Conservation (phyloP, 305 asterid genomes). For the Rubia tinctorum region DNA sequence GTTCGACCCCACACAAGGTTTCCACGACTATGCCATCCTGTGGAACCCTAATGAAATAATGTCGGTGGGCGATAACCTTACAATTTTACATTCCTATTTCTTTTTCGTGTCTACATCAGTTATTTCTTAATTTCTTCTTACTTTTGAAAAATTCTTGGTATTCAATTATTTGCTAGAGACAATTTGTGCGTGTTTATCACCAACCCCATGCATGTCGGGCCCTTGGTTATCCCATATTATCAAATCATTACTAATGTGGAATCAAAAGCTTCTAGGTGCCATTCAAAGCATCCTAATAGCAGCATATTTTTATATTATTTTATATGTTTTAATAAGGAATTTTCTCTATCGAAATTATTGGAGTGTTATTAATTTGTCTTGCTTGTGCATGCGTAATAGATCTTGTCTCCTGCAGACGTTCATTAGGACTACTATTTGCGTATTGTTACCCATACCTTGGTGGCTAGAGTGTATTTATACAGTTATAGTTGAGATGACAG, state of each 20-base stretch:
- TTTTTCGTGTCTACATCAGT: not conserved
- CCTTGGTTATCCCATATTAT: not conserved
- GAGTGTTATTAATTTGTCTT: not conserved
- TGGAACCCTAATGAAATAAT: slow-evolving; percentile 77
- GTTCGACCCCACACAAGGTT: slow-evolving; percentile 77
- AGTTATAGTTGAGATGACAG: not conserved
- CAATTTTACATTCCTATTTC: not conserved
- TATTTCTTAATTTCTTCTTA: not conserved
- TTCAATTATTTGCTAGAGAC: not conserved
- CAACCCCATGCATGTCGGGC: slow-evolving; percentile 9
- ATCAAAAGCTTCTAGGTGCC: not conserved
- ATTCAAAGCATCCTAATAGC: not conserved
- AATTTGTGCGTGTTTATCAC: not conserved
- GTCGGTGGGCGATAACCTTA: slow-evolving; percentile 34
- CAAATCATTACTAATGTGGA: not conserved
- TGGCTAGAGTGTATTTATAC: not conserved
- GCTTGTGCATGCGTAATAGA: not conserved
- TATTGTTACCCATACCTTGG: not conserved
- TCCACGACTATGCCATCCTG: slow-evolving; percentile 69
- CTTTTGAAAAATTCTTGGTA: not conserved
- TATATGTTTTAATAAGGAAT: not conserved
- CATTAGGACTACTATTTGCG: not conserved
- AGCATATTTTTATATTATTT: not conserved
- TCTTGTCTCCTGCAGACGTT: not conserved
- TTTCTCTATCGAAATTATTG: not conserved